phyloP scores from a whole-genome alignment of 2,329 filamentous ascomycete genomes.

The Aspergillus quadricinctus region DNA sequence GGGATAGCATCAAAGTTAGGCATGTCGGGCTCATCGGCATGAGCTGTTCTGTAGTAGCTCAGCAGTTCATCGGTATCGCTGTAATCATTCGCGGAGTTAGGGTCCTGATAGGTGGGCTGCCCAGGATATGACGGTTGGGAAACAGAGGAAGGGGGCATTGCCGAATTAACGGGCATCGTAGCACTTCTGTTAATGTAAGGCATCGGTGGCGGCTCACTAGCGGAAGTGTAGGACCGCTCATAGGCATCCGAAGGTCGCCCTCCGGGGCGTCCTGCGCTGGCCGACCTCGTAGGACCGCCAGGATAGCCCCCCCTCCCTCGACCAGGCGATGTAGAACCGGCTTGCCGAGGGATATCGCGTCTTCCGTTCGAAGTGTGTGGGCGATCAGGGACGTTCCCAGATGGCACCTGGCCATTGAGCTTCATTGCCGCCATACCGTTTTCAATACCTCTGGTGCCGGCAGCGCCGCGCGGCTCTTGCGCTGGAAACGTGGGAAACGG shows the following conservation, averaged over 20 bases:
- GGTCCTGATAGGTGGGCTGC: constrained; percentile 32
- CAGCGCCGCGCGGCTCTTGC: constrained; percentile 25
- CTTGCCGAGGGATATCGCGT: constrained; percentile 26
- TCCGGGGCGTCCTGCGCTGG: constrained; percentile 20
- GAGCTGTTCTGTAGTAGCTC: constrained; percentile 50
- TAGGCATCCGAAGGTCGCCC: constrained; percentile 11
- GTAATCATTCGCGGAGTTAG: constrained; percentile 16
- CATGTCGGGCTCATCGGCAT: constrained; percentile 52
- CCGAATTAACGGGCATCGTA: constrained; percentile 30
- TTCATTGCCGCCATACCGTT: constrained; percentile 38
- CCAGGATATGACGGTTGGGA: constrained; percentile 30
- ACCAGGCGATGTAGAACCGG: constrained; percentile 21
- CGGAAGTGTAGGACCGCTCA: constrained; percentile 25
- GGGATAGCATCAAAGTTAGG: constrained; percentile 59
- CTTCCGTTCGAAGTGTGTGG: constrained; percentile 39
- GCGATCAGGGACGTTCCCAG: constrained; percentile 21
- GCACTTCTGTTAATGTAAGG: constrained; percentile 32
- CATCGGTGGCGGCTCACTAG: constrained; percentile 23
- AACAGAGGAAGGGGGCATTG: constrained; percentile 12
- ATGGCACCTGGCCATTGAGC: constrained; percentile 27
- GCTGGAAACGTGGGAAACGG: constrained; percentile 45
- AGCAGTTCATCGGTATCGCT: constrained; percentile 40
- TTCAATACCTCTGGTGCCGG: constrained; percentile 34
- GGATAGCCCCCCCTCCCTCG: constrained; percentile 21
- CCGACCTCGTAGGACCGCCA: constrained; percentile 22